Evolutionary conservation across 805 yeast genomes (phyloP), one percentile per base, ranked within the genome.

Genomic region (Wickerhamiella qilinensis): DNA sequence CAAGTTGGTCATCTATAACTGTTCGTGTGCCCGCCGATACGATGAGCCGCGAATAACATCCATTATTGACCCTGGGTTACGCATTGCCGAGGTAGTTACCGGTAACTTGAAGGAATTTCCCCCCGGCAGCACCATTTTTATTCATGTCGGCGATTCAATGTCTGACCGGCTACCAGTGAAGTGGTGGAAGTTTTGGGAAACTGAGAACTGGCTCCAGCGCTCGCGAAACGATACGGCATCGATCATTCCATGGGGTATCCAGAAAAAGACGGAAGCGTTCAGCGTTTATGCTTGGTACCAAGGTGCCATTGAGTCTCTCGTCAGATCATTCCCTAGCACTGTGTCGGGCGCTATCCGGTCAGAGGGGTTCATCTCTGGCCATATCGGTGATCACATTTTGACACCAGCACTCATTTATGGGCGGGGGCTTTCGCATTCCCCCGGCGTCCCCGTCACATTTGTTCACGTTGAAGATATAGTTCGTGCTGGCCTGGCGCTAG

Each of bases 401-500:
- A 35, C 48, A 5, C 52, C 54, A 2, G 43, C 48, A 3, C 30
- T 53, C n/a, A 31, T 29, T 19, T 37, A 40, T 18, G 38, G 40
- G 20, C 41, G 43, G 12, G 51, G 46, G 16, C 37, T 47, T 7
- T 30, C 45, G 19, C 56, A 52, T 37, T 45, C 51, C 12, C 36
- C 46, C 38, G 36, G 39, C 16, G 44, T 45, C 9, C 56, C 56
- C 3, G 30, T 53, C 15, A 35, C 49, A 4, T 24, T 54, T 48
- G 40, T 63, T 52, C 50, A 53, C 27, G 56, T 54, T 5, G 58
- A 54, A 40, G 58, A 54, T 35, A 46, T 54, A 42, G 54, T 65
- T 55, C 38, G 70, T 62, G 39, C 68, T 54, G 45, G 68, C 64
- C 20, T 71, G 57, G 47, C 67, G 55, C 41, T 49, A 11, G 57